A percentile compares a stretch with the other conserved stretches of the same genome.
phyloP scores from a whole-genome alignment of 73 alveolate species.

The Stentor coeruleus region DNA sequence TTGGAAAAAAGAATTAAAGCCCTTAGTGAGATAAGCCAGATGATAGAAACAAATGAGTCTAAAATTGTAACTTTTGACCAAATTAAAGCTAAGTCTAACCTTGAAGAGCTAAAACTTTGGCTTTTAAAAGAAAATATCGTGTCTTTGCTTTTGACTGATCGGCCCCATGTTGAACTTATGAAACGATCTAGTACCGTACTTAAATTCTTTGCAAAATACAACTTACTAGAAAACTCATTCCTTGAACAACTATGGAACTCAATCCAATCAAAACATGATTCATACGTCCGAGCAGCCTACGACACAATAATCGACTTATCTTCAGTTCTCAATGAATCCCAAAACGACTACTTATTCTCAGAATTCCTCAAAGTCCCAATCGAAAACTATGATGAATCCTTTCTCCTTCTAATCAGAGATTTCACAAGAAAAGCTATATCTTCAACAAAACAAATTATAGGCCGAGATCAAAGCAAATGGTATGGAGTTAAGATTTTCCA shows the following conservation, averaged over 20 bases:
- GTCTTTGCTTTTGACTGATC: background rate
- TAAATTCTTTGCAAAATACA: background rate
- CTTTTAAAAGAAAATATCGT: background rate
- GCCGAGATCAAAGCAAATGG: background rate
- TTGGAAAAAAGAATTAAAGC: conserved; percentile 72
- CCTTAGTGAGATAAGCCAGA: conserved; percentile 54
- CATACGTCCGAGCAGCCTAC: conserved; percentile 10
- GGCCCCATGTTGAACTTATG: conserved; percentile 24
- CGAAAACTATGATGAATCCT: conserved; percentile 23
- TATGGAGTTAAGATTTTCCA: conserved; percentile 4
- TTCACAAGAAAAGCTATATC: background rate
- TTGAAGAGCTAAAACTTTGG: conserved; percentile 2
- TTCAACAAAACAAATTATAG: background rate
- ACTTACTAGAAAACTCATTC: background rate
- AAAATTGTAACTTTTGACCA: background rate
- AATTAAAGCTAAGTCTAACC: background rate
- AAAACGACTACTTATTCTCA: conserved; percentile 16
- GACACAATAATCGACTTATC: background rate
- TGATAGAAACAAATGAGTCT: conserved; percentile 31
- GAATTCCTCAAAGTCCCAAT: background rate
- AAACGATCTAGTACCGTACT: background rate
- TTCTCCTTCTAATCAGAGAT: background rate
- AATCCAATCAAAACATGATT: background rate
- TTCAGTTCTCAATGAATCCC: background rate
- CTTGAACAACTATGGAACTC: background rate